Evolutionary conservation across 805 yeast species (phyloP).

Genomic region (Candida fluviatilis): DNA sequence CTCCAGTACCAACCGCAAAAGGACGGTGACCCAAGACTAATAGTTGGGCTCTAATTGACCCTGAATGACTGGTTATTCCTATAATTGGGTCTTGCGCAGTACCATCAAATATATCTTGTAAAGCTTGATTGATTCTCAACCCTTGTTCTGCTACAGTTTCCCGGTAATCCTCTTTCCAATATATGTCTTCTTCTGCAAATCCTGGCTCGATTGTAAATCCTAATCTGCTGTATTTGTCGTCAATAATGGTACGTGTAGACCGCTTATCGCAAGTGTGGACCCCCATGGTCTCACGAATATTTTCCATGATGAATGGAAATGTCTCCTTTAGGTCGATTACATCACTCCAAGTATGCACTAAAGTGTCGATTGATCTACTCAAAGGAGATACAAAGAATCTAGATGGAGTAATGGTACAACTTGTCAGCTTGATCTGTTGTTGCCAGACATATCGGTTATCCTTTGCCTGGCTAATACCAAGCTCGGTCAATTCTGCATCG

Average conservation of each 20-base stretch:
- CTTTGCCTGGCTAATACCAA: constrained; percentile 42
- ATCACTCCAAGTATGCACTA: constrained; percentile 44
- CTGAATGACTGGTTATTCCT: constrained; percentile 49
- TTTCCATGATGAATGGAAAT: constrained; percentile 41
- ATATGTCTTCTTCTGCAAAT: constrained; percentile 44
- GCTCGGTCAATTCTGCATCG: constrained; percentile 47
- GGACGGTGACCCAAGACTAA: constrained; percentile 44
- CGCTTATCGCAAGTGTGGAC: constrained; percentile 49
- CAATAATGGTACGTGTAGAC: constrained; percentile 31
- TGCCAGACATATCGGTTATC: constrained; percentile 41
- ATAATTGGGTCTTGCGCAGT: constrained; percentile 20
- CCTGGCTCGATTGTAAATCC: constrained; percentile 41
- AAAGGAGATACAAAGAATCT: constrained; percentile 48
- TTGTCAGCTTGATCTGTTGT: constrained; percentile 9
- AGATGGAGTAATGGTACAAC: constrained; percentile 32
- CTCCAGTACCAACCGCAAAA: constrained; percentile 51
- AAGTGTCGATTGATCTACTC: constrained; percentile 47
- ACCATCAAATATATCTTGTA: constrained; percentile 32
- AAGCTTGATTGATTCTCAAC: constrained; percentile 27
- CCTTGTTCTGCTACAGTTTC: constrained; percentile 41
- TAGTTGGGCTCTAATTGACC: constrained; percentile 46
- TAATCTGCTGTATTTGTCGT: constrained; percentile 32
- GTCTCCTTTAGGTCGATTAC: constrained; percentile 17
- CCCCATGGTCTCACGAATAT: constrained; percentile 47
- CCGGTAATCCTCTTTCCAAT: constrained; percentile 34